Base-by-base conservation (phyloP, 2,329 filamentous ascomycete genomes). In the Alternaria infectoria region DNA sequence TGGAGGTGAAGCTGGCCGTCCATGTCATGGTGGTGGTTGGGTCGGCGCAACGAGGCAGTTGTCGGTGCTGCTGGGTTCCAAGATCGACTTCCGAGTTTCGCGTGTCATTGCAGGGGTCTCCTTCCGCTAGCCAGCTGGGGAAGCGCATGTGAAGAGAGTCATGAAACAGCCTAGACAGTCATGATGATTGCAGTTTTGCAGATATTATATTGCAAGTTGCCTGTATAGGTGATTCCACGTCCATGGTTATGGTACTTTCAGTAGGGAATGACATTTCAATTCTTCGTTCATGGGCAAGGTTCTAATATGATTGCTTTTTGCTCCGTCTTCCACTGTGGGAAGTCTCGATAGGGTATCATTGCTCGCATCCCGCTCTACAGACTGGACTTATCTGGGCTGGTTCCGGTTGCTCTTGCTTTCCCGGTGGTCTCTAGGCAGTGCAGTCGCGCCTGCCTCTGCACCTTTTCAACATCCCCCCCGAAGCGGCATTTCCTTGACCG, bases 21-120 rank as follows among this genome's bases (percentile, higher is more conserved):
- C 74, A 74, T 74, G 54, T 69, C 68, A 67, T 69, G 66, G 62
- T 71, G 64, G 58, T 67, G 61, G 51, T 61, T 55, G 49, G 66
- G 59, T 55, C 26, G 40, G 45, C 49, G 49, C 49, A 30, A 23
- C 15, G 52, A 51, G 52, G 32, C n/a, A 57, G 61, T 57, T 55
- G 28, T 46, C 43, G 50, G 25, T 32, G 54, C 46, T 63, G 59
- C 49, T 49, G 43, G 51, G 56, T 45, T 44, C 55, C 52, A 46
- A 57, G 60, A 54, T 60, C 36, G 54, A 46, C 36, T 28, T 45
- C 45, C 49, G 30, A 57, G 61, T 56, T 43, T 55, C 64, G 61
- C 46, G 54, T 62, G 65, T 56, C 57, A 59, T 65, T 59, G 65
- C 63, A 58, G 62, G 56, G 57, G 47, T 54, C 45, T 60, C 44